Percentiles rank a stretch among this genome's conserved stretches.
Evolutionary conservation across 2,329 filamentous ascomycete genomes (phyloP).

Genomic region (Chaetomium strumarium): DNA sequence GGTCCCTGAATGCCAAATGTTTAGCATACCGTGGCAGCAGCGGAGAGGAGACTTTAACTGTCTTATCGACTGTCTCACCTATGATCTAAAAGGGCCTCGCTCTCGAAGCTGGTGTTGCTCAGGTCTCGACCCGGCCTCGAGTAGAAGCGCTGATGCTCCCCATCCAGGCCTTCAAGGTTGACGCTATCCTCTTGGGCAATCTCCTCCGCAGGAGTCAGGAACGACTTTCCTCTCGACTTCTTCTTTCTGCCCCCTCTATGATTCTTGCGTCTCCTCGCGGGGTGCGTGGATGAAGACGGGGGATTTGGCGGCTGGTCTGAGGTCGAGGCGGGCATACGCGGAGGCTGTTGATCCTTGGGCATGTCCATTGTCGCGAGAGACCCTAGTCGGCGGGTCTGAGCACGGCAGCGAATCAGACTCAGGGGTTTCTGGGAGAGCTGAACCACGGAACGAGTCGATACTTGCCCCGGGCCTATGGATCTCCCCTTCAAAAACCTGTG

Average conservation of each 20-base stretch:
- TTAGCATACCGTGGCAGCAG: constrained; percentile 14
- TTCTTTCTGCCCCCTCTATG: constrained; percentile 76
- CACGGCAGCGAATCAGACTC: constrained; percentile 1
- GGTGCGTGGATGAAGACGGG: constrained; percentile 12
- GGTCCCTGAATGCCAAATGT: constrained; percentile 39
- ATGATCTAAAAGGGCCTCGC: constrained; percentile 81
- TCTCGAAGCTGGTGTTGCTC: constrained; percentile 85
- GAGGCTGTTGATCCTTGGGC: neutral
- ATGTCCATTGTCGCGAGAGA: constrained; percentile 6
- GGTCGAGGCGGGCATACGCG: neutral
- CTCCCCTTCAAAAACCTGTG: neutral
- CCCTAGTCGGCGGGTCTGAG: constrained; percentile 2
- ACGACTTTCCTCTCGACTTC: constrained; percentile 71
- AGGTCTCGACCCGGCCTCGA: constrained; percentile 49
- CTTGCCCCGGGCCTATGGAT: neutral
- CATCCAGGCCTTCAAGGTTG: constrained; percentile 32
- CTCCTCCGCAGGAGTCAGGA: constrained; percentile 60
- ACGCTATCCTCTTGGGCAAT: constrained; percentile 30
- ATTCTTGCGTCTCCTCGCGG: constrained; percentile 59
- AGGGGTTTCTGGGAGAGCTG: constrained; percentile 7
- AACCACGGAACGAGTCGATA: neutral
- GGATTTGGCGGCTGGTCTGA: constrained; percentile 1
- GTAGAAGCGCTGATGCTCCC: constrained; percentile 41
- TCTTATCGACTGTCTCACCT: constrained; percentile 48
- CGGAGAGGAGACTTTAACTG: constrained; percentile 16